Conservation (phyloP, 257 asterid species). For the Dorcoceras hygrometricum region DNA sequence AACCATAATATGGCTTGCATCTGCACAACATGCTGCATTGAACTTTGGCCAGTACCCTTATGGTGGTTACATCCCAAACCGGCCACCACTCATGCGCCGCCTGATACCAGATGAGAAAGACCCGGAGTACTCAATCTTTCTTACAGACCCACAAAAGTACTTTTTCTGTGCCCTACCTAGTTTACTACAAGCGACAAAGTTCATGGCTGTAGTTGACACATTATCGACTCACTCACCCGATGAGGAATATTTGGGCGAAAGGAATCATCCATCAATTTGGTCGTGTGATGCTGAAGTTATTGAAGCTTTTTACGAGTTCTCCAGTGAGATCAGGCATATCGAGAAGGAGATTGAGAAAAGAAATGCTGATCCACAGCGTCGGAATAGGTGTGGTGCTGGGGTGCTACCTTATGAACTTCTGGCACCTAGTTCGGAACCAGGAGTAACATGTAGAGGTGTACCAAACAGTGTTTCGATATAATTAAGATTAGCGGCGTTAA, state of each 20-base stretch:
- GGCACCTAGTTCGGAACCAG: slow-evolving; percentile 81
- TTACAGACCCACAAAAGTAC: slow-evolving; percentile 73
- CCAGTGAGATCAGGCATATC: slow-evolving; percentile 47
- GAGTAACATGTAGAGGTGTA: slow-evolving; percentile 94
- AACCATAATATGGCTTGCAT: slow-evolving; percentile 79
- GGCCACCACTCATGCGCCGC: slow-evolving; percentile 87
- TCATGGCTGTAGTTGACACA: slow-evolving; percentile 95
- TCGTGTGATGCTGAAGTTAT: slow-evolving; percentile 64
- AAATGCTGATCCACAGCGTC: slow-evolving; percentile 41
- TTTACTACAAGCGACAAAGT: slow-evolving; percentile 80
- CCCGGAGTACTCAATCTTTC: slow-evolving; percentile 60
- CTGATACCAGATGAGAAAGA: slow-evolving; percentile 70
- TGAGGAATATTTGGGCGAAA: slow-evolving; percentile 87
- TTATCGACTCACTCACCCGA: slow-evolving; percentile 89
- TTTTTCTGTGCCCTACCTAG: slow-evolving; percentile 79
- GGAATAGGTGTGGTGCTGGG: slow-evolving; percentile 92
- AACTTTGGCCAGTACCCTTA: slow-evolving; percentile 97
- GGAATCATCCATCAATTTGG: slow-evolving; percentile 80
- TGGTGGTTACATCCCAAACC: slow-evolving; percentile 93
- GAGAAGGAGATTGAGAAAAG: slow-evolving; percentile 83
- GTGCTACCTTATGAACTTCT: slow-evolving; percentile 92
- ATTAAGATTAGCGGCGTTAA: slow-evolving; percentile 10
- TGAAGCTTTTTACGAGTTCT: slow-evolving; percentile 67
- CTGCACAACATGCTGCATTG: slow-evolving; percentile 95
- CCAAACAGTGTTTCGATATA: slow-evolving; percentile 95